These are phyloP conservation scores for Camellia japonica DNA, from an alignment of 148 eudicot species.

Conservation along the genomic window DNA sequence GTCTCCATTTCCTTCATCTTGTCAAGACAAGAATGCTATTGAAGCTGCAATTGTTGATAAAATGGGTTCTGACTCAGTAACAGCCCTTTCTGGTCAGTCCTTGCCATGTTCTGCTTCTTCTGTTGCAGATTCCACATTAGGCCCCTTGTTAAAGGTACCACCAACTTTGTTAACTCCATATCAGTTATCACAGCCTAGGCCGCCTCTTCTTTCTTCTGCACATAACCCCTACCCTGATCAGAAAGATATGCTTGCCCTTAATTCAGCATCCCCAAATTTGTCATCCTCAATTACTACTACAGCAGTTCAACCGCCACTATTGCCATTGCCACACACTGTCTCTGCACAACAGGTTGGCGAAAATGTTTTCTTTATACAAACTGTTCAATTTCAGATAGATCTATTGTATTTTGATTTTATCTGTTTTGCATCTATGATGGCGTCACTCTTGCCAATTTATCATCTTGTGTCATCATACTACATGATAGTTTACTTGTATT, in stretches of 20 bases:
- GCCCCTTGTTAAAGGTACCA: slow-evolving; percentile 16
- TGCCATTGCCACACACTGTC: slow-evolving; percentile 27
- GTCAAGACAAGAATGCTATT: slow-evolving; percentile 13
- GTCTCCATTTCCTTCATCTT: slow-evolving; percentile 13
- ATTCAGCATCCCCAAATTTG: slow-evolving; percentile 19
- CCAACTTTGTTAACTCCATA: slow-evolving; percentile 24
- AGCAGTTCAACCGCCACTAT: slow-evolving; percentile 24
- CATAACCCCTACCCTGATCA: slow-evolving; percentile 15
- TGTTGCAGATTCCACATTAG: slow-evolving; percentile 14
- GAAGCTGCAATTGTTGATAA: slow-evolving; percentile 17
- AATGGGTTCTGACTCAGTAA: slow-evolving; percentile 17
- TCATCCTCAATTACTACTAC: slow-evolving; percentile 16
- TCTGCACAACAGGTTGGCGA: slow-evolving; percentile 29
- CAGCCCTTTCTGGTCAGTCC: slow-evolving; percentile 21
- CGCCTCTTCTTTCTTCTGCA: slow-evolving; percentile 8
- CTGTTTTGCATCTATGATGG: background rate
- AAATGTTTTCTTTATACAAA: background rate
- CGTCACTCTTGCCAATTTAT: background rate
- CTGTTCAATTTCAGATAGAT: background rate
- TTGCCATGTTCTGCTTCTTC: slow-evolving; percentile 25
- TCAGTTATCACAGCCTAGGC: slow-evolving; percentile 29
- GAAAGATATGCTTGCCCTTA: slow-evolving; percentile 15
- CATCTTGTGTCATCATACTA: background rate
- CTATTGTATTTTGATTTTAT: background rate
- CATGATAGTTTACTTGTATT: background rate